Base-by-base conservation (phyloP, 306 rosid species). In the Crataegus laevigata region DNA sequence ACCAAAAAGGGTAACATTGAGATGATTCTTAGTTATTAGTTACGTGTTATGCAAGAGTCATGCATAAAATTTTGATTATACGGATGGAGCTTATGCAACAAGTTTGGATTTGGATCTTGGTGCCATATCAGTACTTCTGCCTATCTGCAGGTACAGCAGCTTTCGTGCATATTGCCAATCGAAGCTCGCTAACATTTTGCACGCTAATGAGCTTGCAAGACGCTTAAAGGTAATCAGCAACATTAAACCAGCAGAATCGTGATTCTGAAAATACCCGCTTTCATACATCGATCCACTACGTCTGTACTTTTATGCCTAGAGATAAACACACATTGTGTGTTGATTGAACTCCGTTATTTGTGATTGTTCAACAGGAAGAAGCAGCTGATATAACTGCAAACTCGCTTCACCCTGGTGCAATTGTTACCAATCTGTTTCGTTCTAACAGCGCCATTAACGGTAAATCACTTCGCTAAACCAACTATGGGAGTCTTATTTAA, bases 341-440 rank as follows among this genome's bases (percentile, higher is more conserved):
- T 52, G 63, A 76, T 54, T 52, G 45, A 72, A 71, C 38, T 63
- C 34, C 69, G 64, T 65, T 58, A 75, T 76, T 29, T 25, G 58
- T 73, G 43, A 4, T 72, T 60, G 55, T 34, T 88, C 84, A 73
- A 34, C 92, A 92, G 99, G 96, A 88, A 77, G 97, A 87, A 57
- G 87, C 82, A 40, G 85, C 74, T 51, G 75, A 85, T 66, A 87
- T 92, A 77, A 90, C 89, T 38, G 98, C 91, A 73, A 94, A 94
- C 84, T 87, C 96, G 73, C 89, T 94, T 87, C 99, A 94, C 72
- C 99, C 96, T 2, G 99, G 99, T 74, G 15, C 70, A 81, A 85
- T 94, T 25, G 2, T 18, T 42, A 92, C 98, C 76, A 88, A 89
- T 79, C 86, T 94, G 76, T 86, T 84, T 65, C 96, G 99, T 52